Base-by-base conservation (phyloP, 2,329 filamentous ascomycete species). In the Aspergillus candidus region DNA sequence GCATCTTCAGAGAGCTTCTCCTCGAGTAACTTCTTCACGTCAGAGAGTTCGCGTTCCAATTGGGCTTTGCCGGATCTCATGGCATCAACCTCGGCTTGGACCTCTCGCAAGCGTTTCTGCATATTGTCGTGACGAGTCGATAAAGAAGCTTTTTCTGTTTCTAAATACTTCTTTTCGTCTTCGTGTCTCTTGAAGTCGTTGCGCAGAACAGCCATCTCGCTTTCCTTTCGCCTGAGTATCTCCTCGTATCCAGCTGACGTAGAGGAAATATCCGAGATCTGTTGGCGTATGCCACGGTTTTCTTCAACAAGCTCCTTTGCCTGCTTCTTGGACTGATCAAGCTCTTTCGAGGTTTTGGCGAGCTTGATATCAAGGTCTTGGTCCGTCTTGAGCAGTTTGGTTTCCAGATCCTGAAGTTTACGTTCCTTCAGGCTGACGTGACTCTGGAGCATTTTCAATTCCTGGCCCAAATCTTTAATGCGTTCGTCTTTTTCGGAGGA, bases 231-330 rank as follows among this genome's bases (percentile, higher is more conserved):
- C 17, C 89, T 80, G 17, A 98, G 85, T 35, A 97, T 78, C 57
- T 97, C 91, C 66, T 98, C 93, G 53, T 95, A 97, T 60, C 90
- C 88, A 0, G 89, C 94, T 1, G 91, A 95, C 0, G 91, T 96
- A 38, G 88, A 83, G 0, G 93, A 93, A 13, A 98, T 73, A 53
- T 95, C 83, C 0, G 86, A 79, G 41, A 98, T 82, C 58, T 96
- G 89, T 56, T 89, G 80, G 42, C 94, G 84, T 37, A 94, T 80
- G 35, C 86, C 82, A 11, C 82, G 79, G 54, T 94, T 94, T 60
- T 98, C 91, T 4, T 84, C 81, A 2, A 82, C 66, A 1, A 96
- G 76, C 14, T 88, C 83, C 41, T 84, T 82, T 56, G 94, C 82
- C 52, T 88, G 83, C 46, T 80, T 76, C 61, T 83, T 88, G 27